phyloP scores from a whole-genome alignment of 1,284 basidiomycete species.

The Microbotryomycetes sp. region DNA sequence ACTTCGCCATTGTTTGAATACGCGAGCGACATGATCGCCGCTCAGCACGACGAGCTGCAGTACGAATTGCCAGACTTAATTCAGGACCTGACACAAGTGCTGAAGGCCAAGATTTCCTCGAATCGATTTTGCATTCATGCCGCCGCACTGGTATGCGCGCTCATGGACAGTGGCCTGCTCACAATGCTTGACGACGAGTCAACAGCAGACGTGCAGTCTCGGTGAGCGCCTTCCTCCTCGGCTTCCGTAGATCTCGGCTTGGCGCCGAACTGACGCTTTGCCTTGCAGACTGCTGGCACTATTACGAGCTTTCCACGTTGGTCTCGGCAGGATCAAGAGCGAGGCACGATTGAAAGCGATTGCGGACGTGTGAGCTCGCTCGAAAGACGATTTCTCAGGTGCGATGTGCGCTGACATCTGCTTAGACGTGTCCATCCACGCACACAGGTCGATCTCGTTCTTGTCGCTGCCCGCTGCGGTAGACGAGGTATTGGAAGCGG shows the following conservation, averaged over 20 bases:
- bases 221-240: no score
- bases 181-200: not conserved
- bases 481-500: no score
- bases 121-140: conserved; percentile 60
- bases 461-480: no score
- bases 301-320: not conserved
- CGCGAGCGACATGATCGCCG: conserved; percentile 51
- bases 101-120: conserved; percentile 51
- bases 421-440: no score
- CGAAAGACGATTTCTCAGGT: no score
- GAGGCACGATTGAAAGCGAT: not conserved
- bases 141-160: not conserved
- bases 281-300: no score
- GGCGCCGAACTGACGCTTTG: no score
- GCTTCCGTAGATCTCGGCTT: no score
- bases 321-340: not conserved
- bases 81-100: conserved; percentile 54
- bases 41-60: conserved; percentile 33
- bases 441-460: no score
- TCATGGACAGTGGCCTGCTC: not conserved
- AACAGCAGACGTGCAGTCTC: no score
- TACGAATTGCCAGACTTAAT: conserved; percentile 53
- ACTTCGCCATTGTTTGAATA: conserved; percentile 57
- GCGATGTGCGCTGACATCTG: no score
- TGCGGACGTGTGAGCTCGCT: not conserved